These are phyloP conservation scores for Candida glucosophila DNA, from an alignment of 1,139 yeast genomes.

Conservation along the genomic window DNA sequence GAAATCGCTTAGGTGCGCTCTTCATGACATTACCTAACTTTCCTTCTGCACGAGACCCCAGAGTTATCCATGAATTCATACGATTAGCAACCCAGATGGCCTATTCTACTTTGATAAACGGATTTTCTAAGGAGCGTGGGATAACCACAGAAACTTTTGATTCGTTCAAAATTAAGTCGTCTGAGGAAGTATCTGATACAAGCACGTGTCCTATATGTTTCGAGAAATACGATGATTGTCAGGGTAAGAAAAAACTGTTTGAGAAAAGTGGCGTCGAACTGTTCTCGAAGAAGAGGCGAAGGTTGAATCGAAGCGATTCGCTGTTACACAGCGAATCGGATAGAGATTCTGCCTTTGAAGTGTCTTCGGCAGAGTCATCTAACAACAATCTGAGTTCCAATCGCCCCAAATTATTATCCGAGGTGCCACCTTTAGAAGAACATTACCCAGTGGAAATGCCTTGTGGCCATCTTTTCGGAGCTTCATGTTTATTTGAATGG, in stretches of 20 bases:
- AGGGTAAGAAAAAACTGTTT: too few relatives aligned
- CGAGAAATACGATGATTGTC: constrained; percentile 46
- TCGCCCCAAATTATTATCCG: constrained; percentile 14
- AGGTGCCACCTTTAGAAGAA: constrained; percentile 23
- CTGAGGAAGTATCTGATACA: constrained; percentile 20
- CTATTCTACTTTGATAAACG: constrained; percentile 47
- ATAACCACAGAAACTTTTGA: constrained; percentile 45
- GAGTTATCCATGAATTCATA: constrained; percentile 47
- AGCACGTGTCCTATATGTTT: constrained; percentile 67
- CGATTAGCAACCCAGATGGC: constrained; percentile 66
- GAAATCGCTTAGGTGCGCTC: constrained; percentile 45
- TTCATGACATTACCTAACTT: constrained; percentile 59
- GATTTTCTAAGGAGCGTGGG: constrained; percentile 36
- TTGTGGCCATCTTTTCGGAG: constrained; percentile 74
- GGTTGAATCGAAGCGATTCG: constrained; percentile 1
- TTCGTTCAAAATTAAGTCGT: constrained; percentile 23
- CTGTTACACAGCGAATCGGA: not conserved
- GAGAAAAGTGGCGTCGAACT: too few relatives aligned
- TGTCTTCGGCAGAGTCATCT: not conserved
- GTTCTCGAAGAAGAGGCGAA: constrained; percentile 7
- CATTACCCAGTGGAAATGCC: constrained; percentile 71
- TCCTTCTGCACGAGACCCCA: constrained; percentile 46
- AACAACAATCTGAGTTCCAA: not conserved
- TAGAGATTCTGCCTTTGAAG: not conserved
- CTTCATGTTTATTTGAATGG: constrained; percentile 71